Evolutionary conservation across 2,329 filamentous ascomycete genomes (phyloP).

Genomic region (Endothia cerciana): DNA sequence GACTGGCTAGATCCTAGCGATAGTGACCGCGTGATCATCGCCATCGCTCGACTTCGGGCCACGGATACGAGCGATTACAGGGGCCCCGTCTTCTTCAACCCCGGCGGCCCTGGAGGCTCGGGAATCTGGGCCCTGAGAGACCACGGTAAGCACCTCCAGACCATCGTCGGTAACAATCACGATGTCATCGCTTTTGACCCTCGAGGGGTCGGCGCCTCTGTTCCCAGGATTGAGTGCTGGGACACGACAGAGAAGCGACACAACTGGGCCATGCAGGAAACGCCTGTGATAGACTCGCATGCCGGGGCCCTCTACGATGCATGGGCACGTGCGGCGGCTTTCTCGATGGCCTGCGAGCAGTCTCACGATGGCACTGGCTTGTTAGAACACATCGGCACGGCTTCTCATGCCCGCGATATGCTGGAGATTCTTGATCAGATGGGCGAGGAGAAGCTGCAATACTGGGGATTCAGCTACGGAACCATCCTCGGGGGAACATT

Average conservation of each 20-base stretch:
- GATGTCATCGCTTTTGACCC: slow-evolving; percentile 58
- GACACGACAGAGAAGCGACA: slow-evolving; percentile 44
- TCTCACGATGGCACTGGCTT: slow-evolving; percentile 43
- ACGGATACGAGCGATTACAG: slow-evolving; percentile 34
- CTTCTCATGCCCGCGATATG: slow-evolving; percentile 52
- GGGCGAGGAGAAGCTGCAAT: slow-evolving; percentile 48
- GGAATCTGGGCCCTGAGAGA: slow-evolving; percentile 43
- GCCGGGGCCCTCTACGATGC: slow-evolving; percentile 50
- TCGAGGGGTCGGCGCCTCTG: slow-evolving; percentile 54
- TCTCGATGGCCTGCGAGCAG: slow-evolving; percentile 48
- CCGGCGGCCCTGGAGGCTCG: slow-evolving; percentile 54
- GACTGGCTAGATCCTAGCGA: slow-evolving; percentile 45
- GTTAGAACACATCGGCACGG: slow-evolving; percentile 47
- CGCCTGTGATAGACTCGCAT: slow-evolving; percentile 51
- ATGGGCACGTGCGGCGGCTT: slow-evolving; percentile 47
- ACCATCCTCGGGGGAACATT: slow-evolving; percentile 57
- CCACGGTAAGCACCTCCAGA: slow-evolving; percentile 43
- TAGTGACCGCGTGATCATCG: slow-evolving; percentile 40
- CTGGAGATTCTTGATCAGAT: slow-evolving; percentile 49
- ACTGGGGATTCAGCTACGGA: slow-evolving; percentile 61
- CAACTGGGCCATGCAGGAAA: slow-evolving; percentile 49
- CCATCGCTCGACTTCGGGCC: slow-evolving; percentile 44
- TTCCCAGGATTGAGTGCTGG: slow-evolving; percentile 58
- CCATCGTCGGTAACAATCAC: slow-evolving; percentile 51
- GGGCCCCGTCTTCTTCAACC: slow-evolving; percentile 46